Evolutionary conservation across 371 early-diverging fungal genomes (phyloP).

Genomic region (Syncephalastrum monosporum): DNA sequence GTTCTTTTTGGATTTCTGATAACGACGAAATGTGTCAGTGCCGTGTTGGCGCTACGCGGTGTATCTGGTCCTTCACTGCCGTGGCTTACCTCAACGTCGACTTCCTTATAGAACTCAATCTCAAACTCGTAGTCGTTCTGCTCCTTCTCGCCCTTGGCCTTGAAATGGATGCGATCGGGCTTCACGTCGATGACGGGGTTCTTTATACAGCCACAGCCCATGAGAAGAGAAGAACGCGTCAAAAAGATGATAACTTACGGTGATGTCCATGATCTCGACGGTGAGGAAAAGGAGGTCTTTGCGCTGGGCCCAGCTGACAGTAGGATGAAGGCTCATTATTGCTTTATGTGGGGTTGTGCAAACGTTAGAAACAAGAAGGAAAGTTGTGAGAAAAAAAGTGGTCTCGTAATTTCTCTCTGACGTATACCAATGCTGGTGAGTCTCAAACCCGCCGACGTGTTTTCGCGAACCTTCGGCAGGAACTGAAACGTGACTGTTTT

Average conservation of each 20-base stretch:
- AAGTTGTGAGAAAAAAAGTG: too few relatives aligned
- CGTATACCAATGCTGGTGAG: too few relatives aligned
- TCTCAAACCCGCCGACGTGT: too few relatives aligned
- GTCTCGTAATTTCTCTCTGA: too few relatives aligned
- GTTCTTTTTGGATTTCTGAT: conserved; percentile 67
- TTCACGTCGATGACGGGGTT: conserved; percentile 56
- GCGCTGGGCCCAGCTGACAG: conserved; percentile 94
- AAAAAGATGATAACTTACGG: conserved; percentile 24
- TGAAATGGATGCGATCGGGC: conserved; percentile 62
- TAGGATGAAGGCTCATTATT: conserved; percentile 55
- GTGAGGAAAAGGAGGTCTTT: conserved; percentile 82
- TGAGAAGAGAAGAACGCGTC: background rate
- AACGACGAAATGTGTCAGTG: background rate
- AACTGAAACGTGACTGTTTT: too few relatives aligned
- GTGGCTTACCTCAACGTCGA: conserved; percentile 69
- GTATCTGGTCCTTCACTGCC: too few relatives aligned
- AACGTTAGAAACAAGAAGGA: too few relatives aligned
- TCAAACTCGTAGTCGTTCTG: conserved; percentile 73
- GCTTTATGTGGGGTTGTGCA: background rate
- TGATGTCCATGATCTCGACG: conserved; percentile 77
- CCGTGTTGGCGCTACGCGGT: too few relatives aligned
- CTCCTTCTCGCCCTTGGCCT: conserved; percentile 59
- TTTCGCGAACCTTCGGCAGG: too few relatives aligned
- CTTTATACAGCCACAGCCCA: conserved; percentile 8
- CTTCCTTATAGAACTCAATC: conserved; percentile 71